Percentiles rank a stretch among this genome's conserved stretches.
phyloP scores from a whole-genome alignment of 2,329 filamentous ascomycete genomes.

The Eutypella sp. region DNA sequence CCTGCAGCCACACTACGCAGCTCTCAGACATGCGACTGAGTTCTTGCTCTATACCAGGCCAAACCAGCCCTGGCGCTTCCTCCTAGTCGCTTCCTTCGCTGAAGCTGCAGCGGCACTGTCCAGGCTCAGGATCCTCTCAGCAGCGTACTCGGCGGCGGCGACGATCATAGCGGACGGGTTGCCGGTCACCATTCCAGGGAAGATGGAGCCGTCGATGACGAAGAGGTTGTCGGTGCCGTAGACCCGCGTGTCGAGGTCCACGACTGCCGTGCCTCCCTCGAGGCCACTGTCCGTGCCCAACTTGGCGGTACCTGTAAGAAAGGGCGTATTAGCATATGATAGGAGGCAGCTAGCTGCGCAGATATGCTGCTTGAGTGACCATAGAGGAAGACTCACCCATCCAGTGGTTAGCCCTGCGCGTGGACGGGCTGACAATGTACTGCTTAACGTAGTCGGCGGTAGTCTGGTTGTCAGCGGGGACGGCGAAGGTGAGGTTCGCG shows the following conservation, averaged over 20 bases:
- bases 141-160: constrained; percentile 34
- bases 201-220: constrained; percentile 64
- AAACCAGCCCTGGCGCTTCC: neutral
- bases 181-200: constrained; percentile 63
- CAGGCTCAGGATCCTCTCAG: constrained; percentile 27
- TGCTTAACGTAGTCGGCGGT: constrained; percentile 50
- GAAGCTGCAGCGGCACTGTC: neutral
- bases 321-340: constrained; percentile 4
- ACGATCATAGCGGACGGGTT: constrained; percentile 52
- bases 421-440: constrained; percentile 29
- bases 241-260: constrained; percentile 60
- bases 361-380: neutral
- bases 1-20: no score
- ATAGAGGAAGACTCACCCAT: constrained; percentile 31
- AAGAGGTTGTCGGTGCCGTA: constrained; percentile 66
- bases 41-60: neutral
- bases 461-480: constrained; percentile 48
- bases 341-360: neutral
- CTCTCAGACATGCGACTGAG: no score
- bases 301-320: constrained; percentile 44
- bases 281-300: constrained; percentile 53
- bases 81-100: neutral
- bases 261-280: constrained; percentile 51
- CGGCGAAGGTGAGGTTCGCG: constrained; percentile 51
- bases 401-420: constrained; percentile 47